These are phyloP conservation scores for Selaginella tamariscina DNA, from an alignment of 75 land plant species.

Conservation along the genomic window DNA sequence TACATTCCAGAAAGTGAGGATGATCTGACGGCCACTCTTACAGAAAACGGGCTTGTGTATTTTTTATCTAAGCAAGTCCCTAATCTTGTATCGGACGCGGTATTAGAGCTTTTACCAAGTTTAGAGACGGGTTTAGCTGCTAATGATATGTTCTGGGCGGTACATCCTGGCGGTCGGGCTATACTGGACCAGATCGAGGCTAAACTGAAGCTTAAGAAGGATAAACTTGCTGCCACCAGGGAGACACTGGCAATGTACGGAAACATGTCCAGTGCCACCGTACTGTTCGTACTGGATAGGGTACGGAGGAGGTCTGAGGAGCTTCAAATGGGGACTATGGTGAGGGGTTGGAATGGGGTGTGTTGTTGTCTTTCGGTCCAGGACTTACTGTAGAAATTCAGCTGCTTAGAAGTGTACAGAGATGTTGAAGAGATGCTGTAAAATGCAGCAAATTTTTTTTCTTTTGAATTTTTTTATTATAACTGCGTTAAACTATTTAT, in stretches of 20 bases:
- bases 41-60: neutral
- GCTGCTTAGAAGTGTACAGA: slow-evolving; percentile 27
- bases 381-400: slow-evolving; percentile 43
- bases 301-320: slow-evolving; percentile 5
- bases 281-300: slow-evolving; percentile 16
- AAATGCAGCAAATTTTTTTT: too few species aligned
- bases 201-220: slow-evolving; percentile 16
- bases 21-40: neutral
- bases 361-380: slow-evolving; percentile 35
- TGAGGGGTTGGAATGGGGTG: slow-evolving; percentile 33
- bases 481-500: too few species aligned
- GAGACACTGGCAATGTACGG: slow-evolving; percentile 29
- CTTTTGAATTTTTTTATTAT: too few species aligned
- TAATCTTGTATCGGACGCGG: neutral
- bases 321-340: slow-evolving; percentile 14
- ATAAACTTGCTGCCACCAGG: slow-evolving; percentile 21
- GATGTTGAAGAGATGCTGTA: too few species aligned
- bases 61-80: neutral
- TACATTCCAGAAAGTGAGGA: neutral
- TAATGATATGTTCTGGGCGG: slow-evolving; percentile 38
- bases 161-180: slow-evolving; percentile 42
- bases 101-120: neutral
- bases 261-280: slow-evolving; percentile 36
- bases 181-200: slow-evolving; percentile 35
- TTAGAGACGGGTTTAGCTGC: neutral